A percentile compares a stretch with the other conserved stretches of the same genome.
phyloP scores from a whole-genome alignment of 768 basidiomycete species.

The Auriscalpium vulgare region DNA sequence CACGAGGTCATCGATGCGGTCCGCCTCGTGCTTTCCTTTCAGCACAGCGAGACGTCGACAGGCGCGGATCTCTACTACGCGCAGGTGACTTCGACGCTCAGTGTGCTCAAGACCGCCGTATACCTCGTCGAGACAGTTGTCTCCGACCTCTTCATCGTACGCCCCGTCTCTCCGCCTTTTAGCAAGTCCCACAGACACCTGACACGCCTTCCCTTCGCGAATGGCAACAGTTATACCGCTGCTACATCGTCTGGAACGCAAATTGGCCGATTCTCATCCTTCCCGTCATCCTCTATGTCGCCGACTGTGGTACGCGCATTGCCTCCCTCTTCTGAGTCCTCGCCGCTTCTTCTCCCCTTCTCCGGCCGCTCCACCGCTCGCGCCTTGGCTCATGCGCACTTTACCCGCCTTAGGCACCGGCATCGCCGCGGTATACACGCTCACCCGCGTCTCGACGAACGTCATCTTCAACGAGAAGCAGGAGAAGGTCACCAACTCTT shows the following conservation, averaged over 20 bases:
- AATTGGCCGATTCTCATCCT: neutral
- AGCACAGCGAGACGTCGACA: neutral
- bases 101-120: constrained; percentile 8
- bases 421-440: constrained; percentile 1
- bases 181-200: neutral
- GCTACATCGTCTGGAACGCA: constrained; percentile 12
- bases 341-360: neutral
- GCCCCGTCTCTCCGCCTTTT: neutral
- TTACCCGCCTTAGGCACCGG: constrained; percentile 2
- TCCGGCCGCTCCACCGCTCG: neutral
- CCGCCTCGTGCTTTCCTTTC: constrained; percentile 3
- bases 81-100: neutral
- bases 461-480: constrained; percentile 1
- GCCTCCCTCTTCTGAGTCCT: neutral
- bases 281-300: constrained; percentile 7
- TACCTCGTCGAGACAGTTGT: constrained; percentile 8
- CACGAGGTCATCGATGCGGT: constrained; percentile 3
- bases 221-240: constrained; percentile 6
- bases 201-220: neutral
- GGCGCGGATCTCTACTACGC: constrained; percentile 2
- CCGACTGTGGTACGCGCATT: constrained; percentile 5
- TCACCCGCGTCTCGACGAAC: neutral
- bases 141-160: constrained; percentile 13
- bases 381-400: neutral
- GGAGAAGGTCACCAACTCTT: constrained; percentile 8